Evolutionary conservation across 768 basidiomycete species (phyloP), one percentile per base, ranked within the genome.

Genomic region (Dacryopinax spathularia): DNA sequence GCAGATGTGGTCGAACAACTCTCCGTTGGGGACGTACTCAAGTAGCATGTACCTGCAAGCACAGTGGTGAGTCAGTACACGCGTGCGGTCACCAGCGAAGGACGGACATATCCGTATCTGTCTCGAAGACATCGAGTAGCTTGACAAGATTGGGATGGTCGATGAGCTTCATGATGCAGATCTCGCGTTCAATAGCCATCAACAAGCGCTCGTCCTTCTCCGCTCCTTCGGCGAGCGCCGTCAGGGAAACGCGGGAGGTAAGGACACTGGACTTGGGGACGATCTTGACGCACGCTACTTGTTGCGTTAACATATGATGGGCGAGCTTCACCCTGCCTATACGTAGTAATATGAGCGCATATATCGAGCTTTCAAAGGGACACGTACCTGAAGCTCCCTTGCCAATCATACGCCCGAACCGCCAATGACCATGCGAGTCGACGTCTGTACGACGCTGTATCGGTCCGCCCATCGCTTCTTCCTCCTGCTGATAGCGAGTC

Each of bases 161-260:
- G 86, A 98, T 93, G 69, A 97, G 87, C 74, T 97, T 98, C 94
- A 98, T 95, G 86, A 97, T 93, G 63, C 89, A 91, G 65, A 98
- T 95, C 74, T 98, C 94, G 66, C 91, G 79, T 73, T 96, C 92
- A 65, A 97, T 87, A 2, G 89, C 88, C 56, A 94, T 63, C n/a
- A 75, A 67, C 33, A 71, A 68, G 18, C 81, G 65, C 87, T 82
- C 66, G 86, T 56, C 84, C 73, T 90, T 91, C 66, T 91, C 88
- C 1, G 82, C 81, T 75, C 87, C 88, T 2, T 82, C 85, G 66
- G 82, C 80, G 67, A 83, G 82, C 36, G 84, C 82, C 5, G 81
- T 81, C 66, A 85, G 73, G 63, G 87, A 86, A 20, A 80, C 80
- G 48, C 89, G 82, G 35, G 89, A 88, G 71, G 80, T 83, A 68